Percentiles rank a stretch among this genome's conserved stretches.
These are phyloP conservation scores for Plasmodiophora brassicae DNA, from an alignment of 208 protist genomes.

Conservation along the genomic window DNA sequence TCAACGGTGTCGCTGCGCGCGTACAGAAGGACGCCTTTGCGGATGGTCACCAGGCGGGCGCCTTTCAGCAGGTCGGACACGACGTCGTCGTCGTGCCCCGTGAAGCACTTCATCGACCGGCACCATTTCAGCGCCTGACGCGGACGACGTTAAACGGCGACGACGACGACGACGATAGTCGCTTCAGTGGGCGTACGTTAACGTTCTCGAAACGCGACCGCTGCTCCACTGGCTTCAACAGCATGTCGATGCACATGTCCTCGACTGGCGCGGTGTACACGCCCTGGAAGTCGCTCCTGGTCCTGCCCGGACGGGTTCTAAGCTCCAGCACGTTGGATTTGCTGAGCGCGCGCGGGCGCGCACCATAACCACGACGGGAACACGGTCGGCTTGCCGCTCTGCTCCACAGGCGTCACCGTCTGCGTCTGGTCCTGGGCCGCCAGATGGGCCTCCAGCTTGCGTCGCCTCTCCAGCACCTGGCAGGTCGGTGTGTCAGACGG, in stretches of 20 bases:
- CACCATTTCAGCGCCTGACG: not conserved
- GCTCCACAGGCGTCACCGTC: no score
- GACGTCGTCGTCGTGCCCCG: not conserved
- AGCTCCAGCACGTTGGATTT: no score
- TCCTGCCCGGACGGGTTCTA: no score
- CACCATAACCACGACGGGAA: not conserved
- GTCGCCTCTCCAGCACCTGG: no score
- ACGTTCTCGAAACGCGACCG: not conserved
- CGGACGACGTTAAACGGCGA: no score
- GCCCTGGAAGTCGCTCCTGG: not conserved
- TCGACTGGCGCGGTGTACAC: not conserved
- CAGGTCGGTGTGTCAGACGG: no score
- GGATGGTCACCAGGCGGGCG: not conserved
- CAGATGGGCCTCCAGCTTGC: no score
- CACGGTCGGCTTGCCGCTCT: not conserved
- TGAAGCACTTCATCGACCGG: not conserved
- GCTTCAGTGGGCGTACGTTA: not conserved
- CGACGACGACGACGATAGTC: not conserved
- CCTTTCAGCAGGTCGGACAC: not conserved
- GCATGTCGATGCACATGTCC: conserved; percentile 17
- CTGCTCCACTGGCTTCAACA: not conserved
- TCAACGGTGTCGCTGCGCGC: not conserved
- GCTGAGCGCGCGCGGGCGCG: no score
- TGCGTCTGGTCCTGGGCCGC: no score
- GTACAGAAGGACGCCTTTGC: not conserved